Base-by-base conservation (phyloP, 140 eudicot genomes). In the Cichorium intybus region DNA sequence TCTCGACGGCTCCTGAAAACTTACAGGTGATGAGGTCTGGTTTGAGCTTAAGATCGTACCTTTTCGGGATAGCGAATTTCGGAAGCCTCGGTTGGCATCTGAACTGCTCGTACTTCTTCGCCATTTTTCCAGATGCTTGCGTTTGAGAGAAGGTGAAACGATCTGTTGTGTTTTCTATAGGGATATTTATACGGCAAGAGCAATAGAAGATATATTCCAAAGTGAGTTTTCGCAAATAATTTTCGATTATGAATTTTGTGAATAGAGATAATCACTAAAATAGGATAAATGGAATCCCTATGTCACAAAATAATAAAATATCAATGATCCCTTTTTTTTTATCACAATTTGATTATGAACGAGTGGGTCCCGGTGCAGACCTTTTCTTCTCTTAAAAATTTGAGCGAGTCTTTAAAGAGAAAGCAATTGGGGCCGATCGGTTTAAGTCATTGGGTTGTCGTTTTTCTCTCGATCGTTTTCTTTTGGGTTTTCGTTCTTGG, bases 71-170 rank as follows among this genome's bases (percentile, higher is more conserved):
- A 0, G 89, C 96, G 73, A 85, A 87, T 66, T 83, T 85, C 12
- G 98, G 98, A 21, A 92, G 92, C 24, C 98, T 70, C 4, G 98
- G 74, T 68, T 92, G 74, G 24, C 96, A 85, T 85, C 65, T 77
- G 73, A 87, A 91, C 45, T 91, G 79, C 0, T 78, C 55, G 84
- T 79, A 75, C 72, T 82, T 80, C 0, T 69, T 74, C 55, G 77
- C 66, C 78, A 73, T 73, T 56, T n/a, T 43, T 58, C 34, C 27
- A 57, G 47, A 57, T 56, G 62, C 24, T 56, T 56, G 62, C 5
- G 47, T 7, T 43, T 7, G 49, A 43, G 49, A 43, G 49, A 43
- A 43, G 18, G 49, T 15, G 3, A 43, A 43, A 14, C 15, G 18
- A 43, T 43, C 49, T 43, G 20, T 11, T 43, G 7, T 43, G 18